Evolutionary conservation across 2,329 filamentous ascomycete genomes (phyloP), one percentile per base, ranked within the genome.

Genomic region (Ophiostoma australiae): DNA sequence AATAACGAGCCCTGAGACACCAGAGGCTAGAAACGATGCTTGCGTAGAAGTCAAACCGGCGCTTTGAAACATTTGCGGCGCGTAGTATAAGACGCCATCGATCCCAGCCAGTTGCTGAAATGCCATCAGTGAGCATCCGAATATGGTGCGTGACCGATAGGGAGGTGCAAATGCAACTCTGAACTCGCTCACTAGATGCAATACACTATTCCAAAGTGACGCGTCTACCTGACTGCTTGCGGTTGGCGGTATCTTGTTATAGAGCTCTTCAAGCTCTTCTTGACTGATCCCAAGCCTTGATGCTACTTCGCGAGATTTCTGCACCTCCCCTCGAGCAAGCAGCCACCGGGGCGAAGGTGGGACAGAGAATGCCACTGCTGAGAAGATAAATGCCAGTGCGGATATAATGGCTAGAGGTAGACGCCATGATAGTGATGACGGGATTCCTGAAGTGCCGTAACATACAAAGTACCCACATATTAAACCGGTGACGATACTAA

Each of bases 61-160:
- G 23, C 66, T 67, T 27, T 67, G 37, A 8, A 67, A 67, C 66
- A 67, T 67, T 8, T 67, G 66, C 11, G 66, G 66, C 6, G 66
- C 66, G 23, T 67, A 67, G 37, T 67, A 67, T 5, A 67, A 39
- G 20, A 67, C 66, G 23, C 66, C 66, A 15, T 67, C 66, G 13
- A 67, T 67, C 27, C 66, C 66, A 10, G 66, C 66, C 23, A 67
- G 23, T 27, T 67, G 66, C 39, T 67, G 66, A n/a, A 67, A 67
- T 27, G 66, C 66, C 66, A 67, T 67, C 17, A 67, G 66, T 7
- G 66, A 67, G 39, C 66, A 67, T 17, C 66, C 66, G 11, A 67
- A 44, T n/a, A 48, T 5, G 0, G 66, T 48, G 4, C 66, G 66
- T 15, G 66, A 67, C n/a, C 66, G 37, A 39, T 67, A 67, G 5